Base-by-base conservation (phyloP, 495 filamentous ascomycete genomes). In the Letharia columbiana region DNA sequence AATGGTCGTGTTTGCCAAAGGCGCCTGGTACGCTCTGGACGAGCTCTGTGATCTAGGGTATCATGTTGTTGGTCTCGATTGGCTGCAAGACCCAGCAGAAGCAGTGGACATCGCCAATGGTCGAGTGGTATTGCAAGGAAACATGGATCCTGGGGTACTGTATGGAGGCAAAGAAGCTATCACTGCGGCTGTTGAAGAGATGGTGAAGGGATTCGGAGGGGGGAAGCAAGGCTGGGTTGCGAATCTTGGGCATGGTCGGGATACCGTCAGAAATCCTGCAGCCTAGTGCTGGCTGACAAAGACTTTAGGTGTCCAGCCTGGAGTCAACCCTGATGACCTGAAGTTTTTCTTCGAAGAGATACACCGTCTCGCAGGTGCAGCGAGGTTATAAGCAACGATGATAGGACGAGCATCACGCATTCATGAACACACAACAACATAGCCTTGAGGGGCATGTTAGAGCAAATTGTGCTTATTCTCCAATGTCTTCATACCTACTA, bases 1-100 rank as follows among this genome's bases (percentile, higher is more conserved):
- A 2, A 97, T 98, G 94, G 94, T 91, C n/a, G 91, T 97, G 20
- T 98, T 98, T 75, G 91, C 94, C n/a, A 98, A 98, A 78, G 94
- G 94, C 6, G 92, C 94, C n/a, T 96, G 94, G 90, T 96, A 93
- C 76, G 92, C 91, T 6, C 79, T 98, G 41, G 91, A 96, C 68
- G 86, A 89, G 17, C 82, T 92, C 18, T 96, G 92, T 76, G 79
- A 90, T 70, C 85, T 91, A 31, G 92, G 91, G 17, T 98, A 98
- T 77, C 86, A 98, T 68, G 90, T 96, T 41, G 87, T 98, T 61
- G 89, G 95, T 35, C 80, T 98, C 64, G 94, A 98, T 75, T 98
- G 94, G 94, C 84, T 92, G 37, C 90, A 96, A 68, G 91, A 92
- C 72, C 90, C 94, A 6, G 89, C 86, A 8, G 85, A 96, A 68